Evolutionary conservation across 108 stramenopile genomes (phyloP).

Genomic region (Craspedostauros australis): DNA sequence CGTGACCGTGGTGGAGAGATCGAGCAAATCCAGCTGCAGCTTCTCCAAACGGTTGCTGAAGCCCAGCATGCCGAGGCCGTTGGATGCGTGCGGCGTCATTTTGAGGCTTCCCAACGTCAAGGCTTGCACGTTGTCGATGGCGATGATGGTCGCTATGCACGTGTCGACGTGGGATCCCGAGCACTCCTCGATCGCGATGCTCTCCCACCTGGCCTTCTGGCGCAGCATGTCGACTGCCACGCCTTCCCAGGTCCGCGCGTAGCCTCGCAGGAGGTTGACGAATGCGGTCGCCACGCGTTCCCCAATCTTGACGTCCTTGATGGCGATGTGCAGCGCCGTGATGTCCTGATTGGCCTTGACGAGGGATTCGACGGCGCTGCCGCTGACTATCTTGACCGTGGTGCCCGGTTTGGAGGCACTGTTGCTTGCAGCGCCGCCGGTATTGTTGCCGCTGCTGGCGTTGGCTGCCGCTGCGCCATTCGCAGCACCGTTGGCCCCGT

Average conservation of each 20-base stretch:
- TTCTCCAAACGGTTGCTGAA: constrained; percentile 18
- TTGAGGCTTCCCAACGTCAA: no score
- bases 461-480: neutral
- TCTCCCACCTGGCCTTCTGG: constrained; percentile 35
- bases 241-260: constrained; percentile 25
- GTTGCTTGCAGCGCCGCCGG: neutral
- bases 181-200: constrained; percentile 16
- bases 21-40: constrained; percentile 29
- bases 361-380: constrained; percentile 2
- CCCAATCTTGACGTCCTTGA: constrained; percentile 3
- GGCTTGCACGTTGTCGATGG: no score
- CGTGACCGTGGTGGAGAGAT: constrained; percentile 16
- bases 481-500: neutral
- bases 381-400: neutral
- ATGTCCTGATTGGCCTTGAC: constrained; percentile 7
- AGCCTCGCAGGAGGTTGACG: constrained; percentile 20
- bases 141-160: no score
- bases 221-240: constrained; percentile 33
- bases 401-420: neutral
- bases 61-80: constrained; percentile 4
- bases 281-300: neutral
- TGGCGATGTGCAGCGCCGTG: constrained; percentile 3
- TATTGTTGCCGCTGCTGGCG: no score
- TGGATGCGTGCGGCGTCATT: neutral
- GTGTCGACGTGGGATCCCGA: neutral